Evolutionary conservation across 768 basidiomycete genomes (phyloP).

Genomic region (Pleurotus sapidus): DNA sequence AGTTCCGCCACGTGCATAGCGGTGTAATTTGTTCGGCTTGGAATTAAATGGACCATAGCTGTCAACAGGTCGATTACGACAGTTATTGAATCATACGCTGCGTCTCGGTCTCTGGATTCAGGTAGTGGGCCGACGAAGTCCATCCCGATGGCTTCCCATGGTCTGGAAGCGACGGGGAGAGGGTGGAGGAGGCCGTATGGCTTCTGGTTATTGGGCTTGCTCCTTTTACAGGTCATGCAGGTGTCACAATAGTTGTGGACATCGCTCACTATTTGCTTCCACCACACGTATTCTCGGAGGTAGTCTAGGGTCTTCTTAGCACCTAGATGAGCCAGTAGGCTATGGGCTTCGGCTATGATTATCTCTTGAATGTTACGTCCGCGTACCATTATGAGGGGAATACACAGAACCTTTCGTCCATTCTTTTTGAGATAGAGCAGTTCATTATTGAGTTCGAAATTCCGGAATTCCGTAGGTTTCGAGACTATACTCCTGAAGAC

Average conservation of each 20-base stretch:
- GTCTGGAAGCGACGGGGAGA: constrained; percentile 12
- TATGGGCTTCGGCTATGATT: constrained; percentile 36
- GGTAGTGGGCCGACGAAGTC: constrained; percentile 24
- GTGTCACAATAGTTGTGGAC: constrained; percentile 16
- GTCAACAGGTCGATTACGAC: constrained; percentile 18
- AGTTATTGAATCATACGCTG: constrained; percentile 18
- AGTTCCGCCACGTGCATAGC: constrained; percentile 17
- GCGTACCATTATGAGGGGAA: too few species aligned
- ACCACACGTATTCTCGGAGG: constrained; percentile 21
- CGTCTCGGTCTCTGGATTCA: constrained; percentile 15
- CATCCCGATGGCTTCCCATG: constrained; percentile 23
- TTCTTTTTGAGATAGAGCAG: too few species aligned
- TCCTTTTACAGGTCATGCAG: constrained; percentile 13
- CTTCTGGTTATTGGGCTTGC: constrained; percentile 16
- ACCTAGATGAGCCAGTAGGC: constrained; percentile 36
- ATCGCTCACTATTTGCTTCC: constrained; percentile 19
- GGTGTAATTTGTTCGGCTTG: constrained; percentile 11
- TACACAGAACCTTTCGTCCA: too few species aligned
- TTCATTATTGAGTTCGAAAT: too few species aligned
- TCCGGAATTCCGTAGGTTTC: too few species aligned
- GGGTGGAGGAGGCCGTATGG: constrained; percentile 18
- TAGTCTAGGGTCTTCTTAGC: constrained; percentile 27
- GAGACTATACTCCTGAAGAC: too few species aligned
- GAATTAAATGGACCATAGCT: constrained; percentile 15
- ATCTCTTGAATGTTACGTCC: constrained; percentile 23